Conservation (phyloP, 148 eudicot genomes). For the Heliamphora exappendiculata region DNA sequence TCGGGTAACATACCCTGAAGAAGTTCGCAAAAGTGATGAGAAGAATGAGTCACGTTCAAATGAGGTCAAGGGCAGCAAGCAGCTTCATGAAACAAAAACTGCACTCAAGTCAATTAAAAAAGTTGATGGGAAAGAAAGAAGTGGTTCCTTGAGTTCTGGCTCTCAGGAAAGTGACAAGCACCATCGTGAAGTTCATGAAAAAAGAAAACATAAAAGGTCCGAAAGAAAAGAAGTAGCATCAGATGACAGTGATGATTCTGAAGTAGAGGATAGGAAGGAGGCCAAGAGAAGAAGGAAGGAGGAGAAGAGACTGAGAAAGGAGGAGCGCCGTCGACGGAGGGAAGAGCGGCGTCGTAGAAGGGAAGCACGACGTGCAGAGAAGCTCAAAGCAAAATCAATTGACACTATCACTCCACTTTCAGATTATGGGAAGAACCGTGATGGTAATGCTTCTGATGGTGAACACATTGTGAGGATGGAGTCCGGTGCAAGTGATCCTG, state of each 20-base stretch:
- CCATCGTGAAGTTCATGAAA: slow-evolving; percentile 36
- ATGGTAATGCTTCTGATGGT: slow-evolving; percentile 43
- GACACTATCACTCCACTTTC: slow-evolving; percentile 41
- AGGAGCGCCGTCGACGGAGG: slow-evolving; percentile 71
- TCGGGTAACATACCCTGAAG: slow-evolving; percentile 20
- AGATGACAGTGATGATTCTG: slow-evolving; percentile 72
- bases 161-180: slow-evolving; percentile 50
- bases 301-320: slow-evolving; percentile 71
- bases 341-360: slow-evolving; percentile 68
- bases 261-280: slow-evolving; percentile 65
- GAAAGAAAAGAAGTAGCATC: slow-evolving; percentile 47
- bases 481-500: slow-evolving; percentile 31
- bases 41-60: slow-evolving; percentile 26
- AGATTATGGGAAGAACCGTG: slow-evolving; percentile 41
- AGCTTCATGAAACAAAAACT: slow-evolving; percentile 21
- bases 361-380: slow-evolving; percentile 67
- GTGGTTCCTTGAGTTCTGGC: slow-evolving; percentile 47
- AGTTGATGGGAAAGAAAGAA: slow-evolving; percentile 32
- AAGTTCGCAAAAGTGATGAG: slow-evolving; percentile 23
- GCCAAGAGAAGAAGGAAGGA: slow-evolving; percentile 78
- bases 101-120: slow-evolving; percentile 29
- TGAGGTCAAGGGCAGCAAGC: slow-evolving; percentile 28
- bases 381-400: slow-evolving; percentile 51
- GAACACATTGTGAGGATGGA: slow-evolving; percentile 27
- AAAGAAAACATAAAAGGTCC: slow-evolving; percentile 67